A percentile compares a stretch with the other conserved stretches of the same genome.
Conservation (phyloP, 305 asterid species). For the Fraxinus platypoda region DNA sequence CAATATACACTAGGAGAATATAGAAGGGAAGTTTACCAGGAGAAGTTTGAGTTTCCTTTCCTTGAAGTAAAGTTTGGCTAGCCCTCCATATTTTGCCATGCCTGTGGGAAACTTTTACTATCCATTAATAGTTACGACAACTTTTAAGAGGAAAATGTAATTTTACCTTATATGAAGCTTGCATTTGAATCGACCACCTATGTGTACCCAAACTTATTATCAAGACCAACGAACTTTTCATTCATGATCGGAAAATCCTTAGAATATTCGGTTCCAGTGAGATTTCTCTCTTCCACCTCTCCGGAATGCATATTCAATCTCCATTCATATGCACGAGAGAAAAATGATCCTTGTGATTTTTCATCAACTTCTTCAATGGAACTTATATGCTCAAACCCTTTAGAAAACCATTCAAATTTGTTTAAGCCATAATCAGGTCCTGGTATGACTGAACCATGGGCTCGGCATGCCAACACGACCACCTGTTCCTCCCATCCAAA, state of each 20-base stretch:
- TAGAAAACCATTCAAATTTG: constrained; percentile 54
- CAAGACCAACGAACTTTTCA: constrained; percentile 36
- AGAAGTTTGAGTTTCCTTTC: constrained; percentile 14
- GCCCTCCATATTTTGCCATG: constrained; percentile 63
- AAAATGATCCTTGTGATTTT: constrained; percentile 27
- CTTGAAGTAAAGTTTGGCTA: constrained; percentile 54
- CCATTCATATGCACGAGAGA: constrained; percentile 53
- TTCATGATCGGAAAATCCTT: constrained; percentile 71
- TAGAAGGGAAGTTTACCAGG: constrained; percentile 12
- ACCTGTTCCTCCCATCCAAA: constrained; percentile 35
- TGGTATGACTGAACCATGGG: constrained; percentile 51
- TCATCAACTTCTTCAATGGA: constrained; percentile 10
- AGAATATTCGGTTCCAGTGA: constrained; percentile 43
- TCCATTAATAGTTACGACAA: neutral
- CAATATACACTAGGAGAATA: neutral
- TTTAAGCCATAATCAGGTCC: constrained; percentile 60
- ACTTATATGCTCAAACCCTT: constrained; percentile 34
- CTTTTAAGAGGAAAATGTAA: neutral
- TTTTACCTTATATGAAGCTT: constrained; percentile 52
- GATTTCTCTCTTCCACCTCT: constrained; percentile 43
- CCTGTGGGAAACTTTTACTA: constrained; percentile 28
- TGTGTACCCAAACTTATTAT: constrained; percentile 48
- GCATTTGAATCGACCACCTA: constrained; percentile 40
- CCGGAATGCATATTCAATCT: constrained; percentile 42
- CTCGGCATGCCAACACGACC: constrained; percentile 46